Evolutionary conservation across 106 monocot species (phyloP), one percentile per base, ranked within the genome.

Genomic region (Agapanthus africanus): DNA sequence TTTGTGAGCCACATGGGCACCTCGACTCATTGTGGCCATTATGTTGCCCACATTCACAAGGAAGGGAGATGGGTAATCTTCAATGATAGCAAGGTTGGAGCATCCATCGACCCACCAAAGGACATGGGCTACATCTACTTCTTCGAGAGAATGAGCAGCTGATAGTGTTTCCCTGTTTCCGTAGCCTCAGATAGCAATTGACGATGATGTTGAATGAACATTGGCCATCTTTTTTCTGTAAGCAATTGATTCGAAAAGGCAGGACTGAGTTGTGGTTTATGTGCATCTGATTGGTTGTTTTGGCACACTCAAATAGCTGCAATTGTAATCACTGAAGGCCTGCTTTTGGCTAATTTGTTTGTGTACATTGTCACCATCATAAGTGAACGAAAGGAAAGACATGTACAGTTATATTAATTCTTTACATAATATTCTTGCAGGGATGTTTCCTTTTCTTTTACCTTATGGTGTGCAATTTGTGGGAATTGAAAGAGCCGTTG

Each of bases 121-220:
- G 91, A 97, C 66, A 88, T 89, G 88, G 91, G 81, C 4, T 97
- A 97, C 79, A 72, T 97, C 1, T 97, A 97, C 63, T 97, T 97
- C 72, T 97, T 91, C 64, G 84, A 87, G 77, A 84, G 87, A 50
- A 64, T 84, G 23, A 6, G 52, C 64, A 52, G 54, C 41, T 80
- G 64, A 71, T 28, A 38, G 63, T 36, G 16, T 15, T 35, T 34
- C 1, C n/a, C n/a, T n/a, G 21, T 21, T 50, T 50, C 50, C 2
- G n/a, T 50, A 21, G 50, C 50, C 50, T 21, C 21, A 50, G 50
- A 2, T 21, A n/a, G 0, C 0, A 1, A 30, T 26, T 2, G 28
- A 28, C 26, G 30, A n/a, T n/a, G 22, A 56, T 9, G 56, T 28
- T 10, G 56, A n/a, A n/a, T n/a, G 14, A 13, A 30, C 56, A 56